These are phyloP conservation scores for Colletotrichum magnum DNA, from an alignment of 2,329 filamentous ascomycete genomes.

Conservation along the genomic window DNA sequence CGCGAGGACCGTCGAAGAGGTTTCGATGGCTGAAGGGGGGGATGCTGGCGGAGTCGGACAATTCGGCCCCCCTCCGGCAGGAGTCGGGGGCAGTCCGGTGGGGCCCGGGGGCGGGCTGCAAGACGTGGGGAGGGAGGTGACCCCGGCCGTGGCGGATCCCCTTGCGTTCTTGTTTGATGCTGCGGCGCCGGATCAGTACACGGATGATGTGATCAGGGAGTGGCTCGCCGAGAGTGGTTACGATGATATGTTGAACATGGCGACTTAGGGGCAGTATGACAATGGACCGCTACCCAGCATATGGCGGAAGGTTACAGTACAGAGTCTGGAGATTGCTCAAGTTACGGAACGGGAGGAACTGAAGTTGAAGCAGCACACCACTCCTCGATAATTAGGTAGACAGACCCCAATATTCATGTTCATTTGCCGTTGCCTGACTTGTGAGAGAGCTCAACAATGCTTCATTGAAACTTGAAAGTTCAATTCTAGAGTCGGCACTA, in stretches of 20 bases:
- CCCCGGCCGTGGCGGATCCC: neutral
- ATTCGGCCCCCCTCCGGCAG: neutral
- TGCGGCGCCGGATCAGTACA: constrained; percentile 21
- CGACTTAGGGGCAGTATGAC: neutral
- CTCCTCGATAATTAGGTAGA: too few relatives aligned
- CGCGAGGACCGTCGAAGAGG: neutral
- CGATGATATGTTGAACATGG: constrained; percentile 12
- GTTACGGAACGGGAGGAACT: too few relatives aligned
- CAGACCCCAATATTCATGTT: too few relatives aligned
- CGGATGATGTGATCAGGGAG: constrained; percentile 18
- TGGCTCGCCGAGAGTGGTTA: constrained; percentile 28
- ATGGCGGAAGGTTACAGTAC: too few relatives aligned
- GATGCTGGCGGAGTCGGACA: neutral
- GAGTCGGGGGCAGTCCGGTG: too few relatives aligned
- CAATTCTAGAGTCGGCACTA: too few relatives aligned
- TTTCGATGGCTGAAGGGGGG: neutral
- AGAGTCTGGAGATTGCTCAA: too few relatives aligned
- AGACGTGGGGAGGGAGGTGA: neutral
- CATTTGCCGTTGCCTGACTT: too few relatives aligned
- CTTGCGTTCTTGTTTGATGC: constrained; percentile 24
- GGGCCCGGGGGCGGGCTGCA: neutral
- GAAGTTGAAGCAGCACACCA: too few relatives aligned
- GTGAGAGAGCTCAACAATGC: too few relatives aligned
- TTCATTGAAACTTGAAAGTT: too few relatives aligned
- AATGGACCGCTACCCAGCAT: too few relatives aligned